These are phyloP conservation scores for Vachellia pachyceras DNA, from an alignment of 306 rosid species.

Conservation along the genomic window DNA sequence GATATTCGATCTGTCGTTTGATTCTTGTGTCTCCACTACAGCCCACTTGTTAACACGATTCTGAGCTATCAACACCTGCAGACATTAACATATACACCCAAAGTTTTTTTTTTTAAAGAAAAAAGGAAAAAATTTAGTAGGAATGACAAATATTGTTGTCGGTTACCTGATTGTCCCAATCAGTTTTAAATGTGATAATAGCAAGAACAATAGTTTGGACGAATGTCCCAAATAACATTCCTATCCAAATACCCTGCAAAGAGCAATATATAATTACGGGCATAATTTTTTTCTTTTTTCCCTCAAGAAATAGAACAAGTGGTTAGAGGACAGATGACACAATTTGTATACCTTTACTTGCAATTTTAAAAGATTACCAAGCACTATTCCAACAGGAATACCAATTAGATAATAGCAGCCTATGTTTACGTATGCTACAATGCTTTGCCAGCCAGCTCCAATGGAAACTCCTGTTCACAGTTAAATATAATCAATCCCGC, in stretches of 20 bases:
- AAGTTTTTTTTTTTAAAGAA: too few relatives aligned
- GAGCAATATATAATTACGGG: not conserved
- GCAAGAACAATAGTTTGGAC: constrained; percentile 52
- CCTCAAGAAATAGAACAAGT: not conserved
- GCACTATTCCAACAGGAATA: constrained; percentile 49
- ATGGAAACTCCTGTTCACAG: constrained; percentile 46
- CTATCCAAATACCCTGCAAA: constrained; percentile 60
- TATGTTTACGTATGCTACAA: constrained; percentile 55
- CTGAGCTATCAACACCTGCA: constrained; percentile 48
- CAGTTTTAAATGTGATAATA: constrained; percentile 54
- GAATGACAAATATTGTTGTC: not conserved
- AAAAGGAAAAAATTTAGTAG: not conserved
- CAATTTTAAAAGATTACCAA: constrained; percentile 32
- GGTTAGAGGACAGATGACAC: too few relatives aligned
- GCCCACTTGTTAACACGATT: constrained; percentile 54
- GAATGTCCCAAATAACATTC: constrained; percentile 56
- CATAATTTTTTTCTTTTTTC: not conserved
- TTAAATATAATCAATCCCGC: not conserved
- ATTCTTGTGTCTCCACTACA: constrained; percentile 23
- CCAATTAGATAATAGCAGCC: constrained; percentile 53
- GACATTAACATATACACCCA: not conserved
- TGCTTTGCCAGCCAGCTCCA: constrained; percentile 60
- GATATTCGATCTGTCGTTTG: constrained; percentile 1
- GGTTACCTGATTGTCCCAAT: constrained; percentile 69
- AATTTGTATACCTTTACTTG: constrained; percentile 37